These are phyloP conservation scores for Penicillium glabrum DNA, from an alignment of 2,329 filamentous ascomycete species.

Conservation along the genomic window DNA sequence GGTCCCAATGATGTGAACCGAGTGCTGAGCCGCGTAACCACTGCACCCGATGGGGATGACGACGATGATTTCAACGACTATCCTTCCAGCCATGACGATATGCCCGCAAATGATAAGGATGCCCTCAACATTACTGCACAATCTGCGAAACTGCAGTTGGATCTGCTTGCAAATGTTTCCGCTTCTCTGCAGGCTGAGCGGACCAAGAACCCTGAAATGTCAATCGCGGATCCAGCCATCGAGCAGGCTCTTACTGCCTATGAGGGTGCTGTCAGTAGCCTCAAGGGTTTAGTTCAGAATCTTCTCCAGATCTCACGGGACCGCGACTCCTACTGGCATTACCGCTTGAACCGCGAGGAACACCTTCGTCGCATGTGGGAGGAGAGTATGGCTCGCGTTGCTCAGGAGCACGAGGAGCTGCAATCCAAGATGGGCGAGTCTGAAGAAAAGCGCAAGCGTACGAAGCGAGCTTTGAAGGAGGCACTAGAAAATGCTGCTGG, in stretches of 20 bases:
- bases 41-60: slow-evolving; percentile 61
- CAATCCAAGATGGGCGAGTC: slow-evolving; percentile 85
- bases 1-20: slow-evolving; percentile 51
- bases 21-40: slow-evolving; percentile 50
- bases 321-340: slow-evolving; percentile 95
- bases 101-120: slow-evolving; percentile 76
- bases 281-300: slow-evolving; percentile 81
- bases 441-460: slow-evolving; percentile 83
- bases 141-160: slow-evolving; percentile 87
- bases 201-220: slow-evolving; percentile 65
- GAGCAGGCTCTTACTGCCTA: slow-evolving; percentile 80
- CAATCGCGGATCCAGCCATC: slow-evolving; percentile 74
- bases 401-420: slow-evolving; percentile 86
- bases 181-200: slow-evolving; percentile 75
- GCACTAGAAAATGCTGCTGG: slow-evolving; percentile 64
- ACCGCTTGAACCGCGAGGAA: slow-evolving; percentile 84
- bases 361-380: slow-evolving; percentile 97
- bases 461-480: slow-evolving; percentile 85
- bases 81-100: slow-evolving; percentile 69
- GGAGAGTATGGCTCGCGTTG: slow-evolving; percentile 97
- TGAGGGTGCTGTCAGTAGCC: slow-evolving; percentile 82
- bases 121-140: slow-evolving; percentile 97
- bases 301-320: slow-evolving; percentile 90
- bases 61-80: slow-evolving; percentile 80
- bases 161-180: slow-evolving; percentile 83